Evolutionary conservation across 202 grass and related monocot species (phyloP).

Genomic region (Hordeum pubiflorum): DNA sequence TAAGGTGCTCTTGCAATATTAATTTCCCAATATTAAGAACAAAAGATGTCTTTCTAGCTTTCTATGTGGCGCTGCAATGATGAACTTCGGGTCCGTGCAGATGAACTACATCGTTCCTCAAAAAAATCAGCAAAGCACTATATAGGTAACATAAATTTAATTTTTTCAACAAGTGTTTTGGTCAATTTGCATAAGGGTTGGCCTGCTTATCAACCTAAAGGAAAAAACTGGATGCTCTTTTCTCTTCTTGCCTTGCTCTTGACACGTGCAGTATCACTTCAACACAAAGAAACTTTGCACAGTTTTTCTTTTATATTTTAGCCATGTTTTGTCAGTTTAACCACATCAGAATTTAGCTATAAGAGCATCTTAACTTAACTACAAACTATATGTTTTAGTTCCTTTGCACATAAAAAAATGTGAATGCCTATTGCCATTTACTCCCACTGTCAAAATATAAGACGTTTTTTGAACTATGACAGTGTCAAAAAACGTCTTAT

Average conservation of each 20-base stretch:
- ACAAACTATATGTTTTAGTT: background rate
- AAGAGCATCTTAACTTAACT: background rate
- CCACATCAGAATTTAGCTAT: background rate
- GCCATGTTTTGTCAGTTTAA: background rate
- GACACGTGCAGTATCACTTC: background rate
- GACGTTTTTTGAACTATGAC: too few species aligned
- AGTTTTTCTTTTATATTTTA: background rate
- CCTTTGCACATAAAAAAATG: background rate
- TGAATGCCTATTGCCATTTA: background rate
- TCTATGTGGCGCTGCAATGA: slow-evolving; percentile 94
- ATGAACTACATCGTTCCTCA: slow-evolving; percentile 51
- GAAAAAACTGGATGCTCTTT: background rate
- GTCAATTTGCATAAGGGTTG: background rate
- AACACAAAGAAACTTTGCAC: background rate
- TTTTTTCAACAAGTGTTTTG: background rate
- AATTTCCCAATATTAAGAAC: background rate
- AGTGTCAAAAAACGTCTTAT: too few species aligned
- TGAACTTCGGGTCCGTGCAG: slow-evolving; percentile 57
- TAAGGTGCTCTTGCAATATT: background rate
- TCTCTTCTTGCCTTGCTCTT: slow-evolving; percentile 5
- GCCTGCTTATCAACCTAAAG: slow-evolving; percentile 5
- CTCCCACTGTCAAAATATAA: too few species aligned
- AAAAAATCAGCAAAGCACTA: slow-evolving; percentile 75
- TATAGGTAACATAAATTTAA: slow-evolving; percentile 51
- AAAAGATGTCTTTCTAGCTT: slow-evolving; percentile 47